Conservation (phyloP, 2,329 filamentous ascomycete genomes). For the Pseudopyricularia javanii region DNA sequence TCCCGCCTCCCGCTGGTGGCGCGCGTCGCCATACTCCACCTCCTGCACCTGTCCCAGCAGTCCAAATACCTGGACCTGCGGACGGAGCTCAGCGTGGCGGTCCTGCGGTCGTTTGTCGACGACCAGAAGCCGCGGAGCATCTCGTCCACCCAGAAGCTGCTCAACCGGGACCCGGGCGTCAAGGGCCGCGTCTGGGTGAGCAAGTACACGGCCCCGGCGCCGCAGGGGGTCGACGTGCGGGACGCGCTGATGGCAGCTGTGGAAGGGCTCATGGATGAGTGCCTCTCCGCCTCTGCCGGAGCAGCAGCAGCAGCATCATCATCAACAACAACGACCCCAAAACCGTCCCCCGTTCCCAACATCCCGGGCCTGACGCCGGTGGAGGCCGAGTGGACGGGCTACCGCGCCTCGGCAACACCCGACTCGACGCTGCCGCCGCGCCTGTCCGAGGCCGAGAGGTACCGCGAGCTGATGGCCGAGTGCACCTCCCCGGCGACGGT, state of each 20-base stretch:
- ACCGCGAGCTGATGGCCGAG: constrained; percentile 54
- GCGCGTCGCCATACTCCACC: constrained; percentile 50
- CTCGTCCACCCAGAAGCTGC: constrained; percentile 49
- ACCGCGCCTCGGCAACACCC: constrained; percentile 39
- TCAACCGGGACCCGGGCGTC: constrained; percentile 50
- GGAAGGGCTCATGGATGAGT: constrained; percentile 25
- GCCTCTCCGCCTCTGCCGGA: not conserved
- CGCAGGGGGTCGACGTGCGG: constrained; percentile 39
- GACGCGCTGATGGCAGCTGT: constrained; percentile 47
- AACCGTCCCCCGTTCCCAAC: constrained; percentile 6
- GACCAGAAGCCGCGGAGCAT: constrained; percentile 32
- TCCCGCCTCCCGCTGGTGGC: constrained; percentile 48
- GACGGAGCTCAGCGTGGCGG: constrained; percentile 58
- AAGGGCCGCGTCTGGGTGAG: constrained; percentile 77
- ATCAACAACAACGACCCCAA: not conserved
- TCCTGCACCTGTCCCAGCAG: constrained; percentile 55
- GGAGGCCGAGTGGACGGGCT: constrained; percentile 68
- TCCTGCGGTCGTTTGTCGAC: constrained; percentile 54
- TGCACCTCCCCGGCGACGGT: constrained; percentile 49
- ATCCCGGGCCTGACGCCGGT: constrained; percentile 43
- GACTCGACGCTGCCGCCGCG: constrained; percentile 34
- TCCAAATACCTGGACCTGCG: constrained; percentile 67
- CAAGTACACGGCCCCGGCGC: constrained; percentile 50
- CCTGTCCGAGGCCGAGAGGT: constrained; percentile 53
- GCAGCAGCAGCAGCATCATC: not conserved